Conservation (phyloP, 306 rosid genomes). For the Corylus americana region DNA sequence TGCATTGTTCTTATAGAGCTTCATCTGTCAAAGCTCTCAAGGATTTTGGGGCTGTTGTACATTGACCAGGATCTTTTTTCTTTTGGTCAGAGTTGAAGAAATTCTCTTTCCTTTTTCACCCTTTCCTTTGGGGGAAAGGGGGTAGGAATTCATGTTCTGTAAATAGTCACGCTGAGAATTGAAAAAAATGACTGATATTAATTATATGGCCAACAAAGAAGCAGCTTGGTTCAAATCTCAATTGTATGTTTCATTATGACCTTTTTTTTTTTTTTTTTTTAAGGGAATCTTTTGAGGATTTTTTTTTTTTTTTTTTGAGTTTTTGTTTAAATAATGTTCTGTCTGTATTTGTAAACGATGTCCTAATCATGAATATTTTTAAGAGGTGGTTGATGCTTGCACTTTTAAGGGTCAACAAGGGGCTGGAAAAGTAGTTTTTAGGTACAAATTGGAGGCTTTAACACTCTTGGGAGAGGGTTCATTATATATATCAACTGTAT, state of each 20-base stretch:
- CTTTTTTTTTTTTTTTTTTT: too few relatives aligned
- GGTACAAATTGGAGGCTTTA: not conserved
- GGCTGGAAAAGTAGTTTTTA: not conserved
- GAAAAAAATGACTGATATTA: not conserved
- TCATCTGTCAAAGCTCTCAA: conserved; percentile 47
- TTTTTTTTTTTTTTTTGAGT: not conserved
- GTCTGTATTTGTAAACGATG: not conserved
- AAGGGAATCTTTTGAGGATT: not conserved
- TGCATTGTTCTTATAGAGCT: conserved; percentile 44
- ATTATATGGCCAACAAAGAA: not conserved
- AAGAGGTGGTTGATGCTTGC: not conserved
- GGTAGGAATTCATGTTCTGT: conserved; percentile 15
- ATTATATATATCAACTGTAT: not conserved
- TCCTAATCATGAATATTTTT: not conserved
- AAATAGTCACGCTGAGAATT: not conserved
- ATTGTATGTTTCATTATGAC: not conserved
- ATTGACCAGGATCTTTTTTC: conserved; percentile 37
- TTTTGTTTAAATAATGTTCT: not conserved
- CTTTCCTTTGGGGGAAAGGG: conserved; percentile 32
- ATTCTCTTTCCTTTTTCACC: conserved; percentile 11
- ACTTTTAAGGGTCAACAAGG: not conserved
- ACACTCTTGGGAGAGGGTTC: not conserved
- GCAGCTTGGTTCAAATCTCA: not conserved
- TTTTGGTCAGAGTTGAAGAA: conserved; percentile 24
- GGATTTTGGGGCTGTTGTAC: conserved; percentile 48